Percentiles rank a stretch among this genome's conserved stretches.
Conservation (phyloP, 441 rosid genomes). For the Bocquillonia castaneifolia region DNA sequence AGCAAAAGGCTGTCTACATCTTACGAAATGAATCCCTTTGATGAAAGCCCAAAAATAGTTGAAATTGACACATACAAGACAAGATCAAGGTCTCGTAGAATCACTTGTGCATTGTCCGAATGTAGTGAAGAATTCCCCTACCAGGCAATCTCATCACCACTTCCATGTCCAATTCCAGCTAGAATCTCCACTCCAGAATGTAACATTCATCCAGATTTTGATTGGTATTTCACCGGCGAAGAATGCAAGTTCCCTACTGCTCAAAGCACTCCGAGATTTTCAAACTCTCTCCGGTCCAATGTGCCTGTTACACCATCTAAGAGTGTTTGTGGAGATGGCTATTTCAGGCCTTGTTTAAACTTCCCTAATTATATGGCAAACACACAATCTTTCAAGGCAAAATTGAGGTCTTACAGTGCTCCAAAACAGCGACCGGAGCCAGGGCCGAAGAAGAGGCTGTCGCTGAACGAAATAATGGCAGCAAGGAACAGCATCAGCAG, state of each 20-base stretch:
- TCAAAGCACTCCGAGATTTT: slow-evolving; percentile 74
- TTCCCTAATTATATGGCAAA: slow-evolving; percentile 75
- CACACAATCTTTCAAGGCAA: slow-evolving; percentile 76
- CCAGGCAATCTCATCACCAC: slow-evolving; percentile 42
- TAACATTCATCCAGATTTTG: slow-evolving; percentile 38
- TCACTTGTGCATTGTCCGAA: slow-evolving; percentile 42
- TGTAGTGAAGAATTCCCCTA: slow-evolving; percentile 39
- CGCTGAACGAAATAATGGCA: slow-evolving; percentile 64
- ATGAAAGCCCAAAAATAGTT: slow-evolving; percentile 78
- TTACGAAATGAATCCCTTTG: slow-evolving; percentile 41
- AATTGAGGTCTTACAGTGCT: slow-evolving; percentile 69
- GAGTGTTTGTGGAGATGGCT: slow-evolving; percentile 65
- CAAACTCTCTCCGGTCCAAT: slow-evolving; percentile 18
- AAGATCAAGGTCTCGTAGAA: slow-evolving; percentile 58
- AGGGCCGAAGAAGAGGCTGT: slow-evolving; percentile 43
- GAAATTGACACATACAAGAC: slow-evolving; percentile 83
- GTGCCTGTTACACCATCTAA: slow-evolving; percentile 67
- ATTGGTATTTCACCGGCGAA: slow-evolving; percentile 61
- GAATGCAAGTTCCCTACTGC: slow-evolving; percentile 64
- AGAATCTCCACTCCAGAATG: slow-evolving; percentile 33
- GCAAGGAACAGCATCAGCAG: slow-evolving; percentile 71
- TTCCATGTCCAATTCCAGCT: slow-evolving; percentile 39
- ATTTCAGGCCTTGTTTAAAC: slow-evolving; percentile 40
- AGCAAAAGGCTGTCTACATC: slow-evolving; percentile 65
- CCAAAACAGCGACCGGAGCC: slow-evolving; percentile 79